These are phyloP conservation scores for Camelina neglecta DNA, from an alignment of 345 rosid species.

Conservation along the genomic window DNA sequence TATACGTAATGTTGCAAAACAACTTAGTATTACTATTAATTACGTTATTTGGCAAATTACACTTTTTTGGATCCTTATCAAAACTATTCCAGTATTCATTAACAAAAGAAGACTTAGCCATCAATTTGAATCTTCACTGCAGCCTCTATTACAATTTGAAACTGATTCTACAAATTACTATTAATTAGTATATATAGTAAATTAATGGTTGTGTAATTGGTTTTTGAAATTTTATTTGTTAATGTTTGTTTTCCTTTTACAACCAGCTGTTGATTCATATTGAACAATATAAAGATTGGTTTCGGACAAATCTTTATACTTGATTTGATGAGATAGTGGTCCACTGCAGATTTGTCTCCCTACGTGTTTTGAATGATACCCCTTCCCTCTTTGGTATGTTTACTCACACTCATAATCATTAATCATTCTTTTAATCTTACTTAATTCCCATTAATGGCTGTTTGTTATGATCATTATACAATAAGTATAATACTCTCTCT, in stretches of 20 bases:
- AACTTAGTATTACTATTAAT: no score
- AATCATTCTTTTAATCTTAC: slow-evolving; percentile 5
- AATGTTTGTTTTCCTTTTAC: slow-evolving; percentile 3
- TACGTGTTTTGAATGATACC: slow-evolving; percentile 33
- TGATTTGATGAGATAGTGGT: slow-evolving; percentile 35
- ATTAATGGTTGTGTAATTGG: no score
- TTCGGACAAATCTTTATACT: slow-evolving; percentile 21
- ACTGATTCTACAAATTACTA: no score
- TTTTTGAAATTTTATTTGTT: no score
- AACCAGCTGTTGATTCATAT: slow-evolving; percentile 9
- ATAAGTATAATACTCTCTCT: background rate
- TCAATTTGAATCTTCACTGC: no score
- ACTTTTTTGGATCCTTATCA: no score
- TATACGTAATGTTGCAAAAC: no score
- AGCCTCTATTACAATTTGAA: no score
- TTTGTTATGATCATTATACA: slow-evolving; percentile 14
- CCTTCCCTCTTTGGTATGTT: slow-evolving; percentile 37
- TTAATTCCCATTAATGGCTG: slow-evolving; percentile 25
- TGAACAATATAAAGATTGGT: slow-evolving; percentile 22
- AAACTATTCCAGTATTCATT: no score
- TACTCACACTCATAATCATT: slow-evolving; percentile 26
- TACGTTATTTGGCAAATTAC: no score
- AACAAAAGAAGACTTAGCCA: no score
- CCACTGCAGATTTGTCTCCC: slow-evolving; percentile 37
- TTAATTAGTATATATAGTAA: no score